phyloP scores from a whole-genome alignment of 306 rosid genomes.

The Castanopsis chinensis region DNA sequence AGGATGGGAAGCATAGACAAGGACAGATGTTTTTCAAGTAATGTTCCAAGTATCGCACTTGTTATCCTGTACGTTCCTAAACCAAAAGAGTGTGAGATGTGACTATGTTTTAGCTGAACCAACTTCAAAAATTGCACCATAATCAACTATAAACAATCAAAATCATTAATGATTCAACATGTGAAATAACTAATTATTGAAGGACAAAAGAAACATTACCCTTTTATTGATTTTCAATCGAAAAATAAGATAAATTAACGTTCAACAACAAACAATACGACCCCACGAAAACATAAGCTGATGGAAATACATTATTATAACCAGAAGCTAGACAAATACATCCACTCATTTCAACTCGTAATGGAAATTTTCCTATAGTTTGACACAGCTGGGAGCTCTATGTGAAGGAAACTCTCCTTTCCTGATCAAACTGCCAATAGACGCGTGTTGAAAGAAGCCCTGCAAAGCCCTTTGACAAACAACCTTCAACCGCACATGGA shows the following conservation, averaged over 20 bases:
- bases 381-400: slow-evolving; percentile 16
- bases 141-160: neutral
- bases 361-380: slow-evolving; percentile 5
- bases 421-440: slow-evolving; percentile 50
- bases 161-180: neutral
- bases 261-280: neutral
- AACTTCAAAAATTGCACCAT: too few relatives aligned
- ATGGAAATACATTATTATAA: neutral
- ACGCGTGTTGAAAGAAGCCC: slow-evolving; percentile 68
- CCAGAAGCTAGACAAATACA: neutral
- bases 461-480: slow-evolving; percentile 80
- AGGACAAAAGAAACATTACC: neutral
- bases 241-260: neutral
- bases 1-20: too few relatives aligned
- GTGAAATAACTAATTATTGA: neutral
- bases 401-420: slow-evolving; percentile 54
- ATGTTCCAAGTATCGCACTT: too few relatives aligned
- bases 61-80: too few relatives aligned
- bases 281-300: neutral
- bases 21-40: too few relatives aligned
- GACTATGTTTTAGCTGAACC: too few relatives aligned
- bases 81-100: too few relatives aligned
- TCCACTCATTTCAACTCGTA: neutral
- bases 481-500: slow-evolving; percentile 88
- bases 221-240: neutral